Percentiles rank a stretch among this genome's conserved stretches.
Conservation (phyloP, 345 rosid genomes). For the Erucastrum elatum region DNA sequence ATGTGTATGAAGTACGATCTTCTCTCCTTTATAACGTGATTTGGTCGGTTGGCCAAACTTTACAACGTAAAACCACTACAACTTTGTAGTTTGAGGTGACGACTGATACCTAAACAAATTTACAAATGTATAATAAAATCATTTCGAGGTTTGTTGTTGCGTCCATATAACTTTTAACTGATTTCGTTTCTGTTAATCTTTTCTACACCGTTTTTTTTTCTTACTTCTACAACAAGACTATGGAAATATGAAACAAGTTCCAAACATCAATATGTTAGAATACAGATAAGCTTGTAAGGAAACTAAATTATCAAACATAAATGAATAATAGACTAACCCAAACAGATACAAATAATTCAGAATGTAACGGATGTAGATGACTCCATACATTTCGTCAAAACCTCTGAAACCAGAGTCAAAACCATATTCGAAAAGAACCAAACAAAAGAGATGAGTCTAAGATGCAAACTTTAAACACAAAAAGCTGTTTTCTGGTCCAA, state of each 20-base stretch:
- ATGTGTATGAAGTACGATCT: slow-evolving; percentile 18
- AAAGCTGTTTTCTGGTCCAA: slow-evolving; percentile 3
- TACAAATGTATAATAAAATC: background rate
- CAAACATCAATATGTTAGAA: background rate
- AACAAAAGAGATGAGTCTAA: background rate
- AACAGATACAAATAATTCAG: background rate
- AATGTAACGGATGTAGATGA: background rate
- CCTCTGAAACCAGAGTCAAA: slow-evolving; percentile 9
- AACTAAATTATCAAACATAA: background rate
- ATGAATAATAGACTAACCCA: background rate
- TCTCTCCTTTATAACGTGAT: slow-evolving; percentile 27
- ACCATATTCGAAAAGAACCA: background rate
- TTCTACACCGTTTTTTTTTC: background rate
- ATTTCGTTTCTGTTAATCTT: background rate
- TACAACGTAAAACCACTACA: slow-evolving; percentile 34
- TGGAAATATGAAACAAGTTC: background rate
- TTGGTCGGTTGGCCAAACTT: slow-evolving; percentile 40
- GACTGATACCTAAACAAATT: background rate
- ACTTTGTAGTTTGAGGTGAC: slow-evolving; percentile 16
- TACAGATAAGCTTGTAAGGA: background rate
- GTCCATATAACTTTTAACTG: background rate
- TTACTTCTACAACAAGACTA: background rate
- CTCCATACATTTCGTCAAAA: slow-evolving; percentile 7
- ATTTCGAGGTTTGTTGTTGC: background rate
- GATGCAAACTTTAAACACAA: background rate